A percentile compares a stretch with the other conserved stretches of the same genome.
These are phyloP conservation scores for Apiotrichum domesticum DNA, from an alignment of 1,284 basidiomycete genomes.

Conservation along the genomic window DNA sequence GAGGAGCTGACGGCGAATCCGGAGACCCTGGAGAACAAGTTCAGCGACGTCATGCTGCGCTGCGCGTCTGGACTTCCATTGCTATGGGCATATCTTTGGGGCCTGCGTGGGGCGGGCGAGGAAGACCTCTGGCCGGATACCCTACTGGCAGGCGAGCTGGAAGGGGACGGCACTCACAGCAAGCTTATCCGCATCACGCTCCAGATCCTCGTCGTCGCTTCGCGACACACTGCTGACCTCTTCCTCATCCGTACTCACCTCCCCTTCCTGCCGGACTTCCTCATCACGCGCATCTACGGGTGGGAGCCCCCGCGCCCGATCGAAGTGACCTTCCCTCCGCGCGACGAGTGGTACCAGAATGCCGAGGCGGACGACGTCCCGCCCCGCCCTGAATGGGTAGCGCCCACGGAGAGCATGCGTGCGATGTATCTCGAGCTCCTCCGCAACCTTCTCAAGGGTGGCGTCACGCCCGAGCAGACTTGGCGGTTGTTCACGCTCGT, in stretches of 20 bases:
- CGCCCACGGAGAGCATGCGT: constrained; percentile 19
- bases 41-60: constrained; percentile 26
- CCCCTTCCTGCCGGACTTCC: constrained; percentile 30
- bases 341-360: constrained; percentile 30
- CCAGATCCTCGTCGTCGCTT: constrained; percentile 20
- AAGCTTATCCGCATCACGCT: constrained; percentile 24
- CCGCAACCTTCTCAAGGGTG: constrained; percentile 32
- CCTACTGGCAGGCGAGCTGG: not conserved
- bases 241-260: constrained; percentile 26
- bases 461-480: constrained; percentile 27
- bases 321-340: constrained; percentile 32
- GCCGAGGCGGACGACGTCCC: constrained; percentile 13
- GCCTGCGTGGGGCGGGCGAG: constrained; percentile 2
- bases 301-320: constrained; percentile 23
- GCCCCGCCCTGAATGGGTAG: constrained; percentile 18
- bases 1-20: constrained; percentile 1
- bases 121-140: not conserved
- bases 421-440: constrained; percentile 32
- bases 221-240: constrained; percentile 17
- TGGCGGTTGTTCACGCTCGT: constrained; percentile 41
- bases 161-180: constrained; percentile 1
- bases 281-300: constrained; percentile 34
- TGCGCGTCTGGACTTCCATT: constrained; percentile 25
- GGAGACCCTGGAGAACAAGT: constrained; percentile 11
- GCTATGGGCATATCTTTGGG: constrained; percentile 37